A percentile compares a stretch with the other conserved stretches of the same genome.
Evolutionary conservation across 1,284 basidiomycete genomes (phyloP).

Genomic region (Wolfiporia cocos): DNA sequence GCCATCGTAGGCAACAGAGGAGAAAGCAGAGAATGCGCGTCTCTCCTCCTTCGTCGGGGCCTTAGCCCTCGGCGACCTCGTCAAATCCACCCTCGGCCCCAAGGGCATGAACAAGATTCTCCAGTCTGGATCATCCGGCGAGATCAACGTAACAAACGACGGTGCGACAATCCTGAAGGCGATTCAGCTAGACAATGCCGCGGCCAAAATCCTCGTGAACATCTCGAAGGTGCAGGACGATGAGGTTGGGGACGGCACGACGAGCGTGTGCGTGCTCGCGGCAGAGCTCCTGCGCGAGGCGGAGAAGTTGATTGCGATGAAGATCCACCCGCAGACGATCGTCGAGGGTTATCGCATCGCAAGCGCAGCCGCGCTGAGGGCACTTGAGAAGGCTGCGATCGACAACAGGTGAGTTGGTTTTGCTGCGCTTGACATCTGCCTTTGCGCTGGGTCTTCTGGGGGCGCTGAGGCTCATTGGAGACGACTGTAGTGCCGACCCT

Average conservation of each 20-base stretch:
- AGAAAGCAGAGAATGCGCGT: slow-evolving; percentile 98
- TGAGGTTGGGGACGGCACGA: slow-evolving; percentile 98
- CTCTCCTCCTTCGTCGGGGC: slow-evolving; percentile 98
- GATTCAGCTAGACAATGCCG: slow-evolving; percentile 97
- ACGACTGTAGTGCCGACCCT: slow-evolving; percentile 54
- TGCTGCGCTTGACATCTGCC: neutral
- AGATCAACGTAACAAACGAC: slow-evolving; percentile 97
- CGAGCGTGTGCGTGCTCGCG: slow-evolving; percentile 89
- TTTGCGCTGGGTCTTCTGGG: neutral
- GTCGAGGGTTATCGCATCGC: slow-evolving; percentile 98
- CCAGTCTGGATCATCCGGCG: slow-evolving; percentile 87
- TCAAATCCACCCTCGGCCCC: slow-evolving; percentile 96
- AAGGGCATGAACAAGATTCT: slow-evolving; percentile 98
- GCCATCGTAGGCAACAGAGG: slow-evolving; percentile 85
- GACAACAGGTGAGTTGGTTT: slow-evolving; percentile 71
- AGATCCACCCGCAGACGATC: slow-evolving; percentile 99
- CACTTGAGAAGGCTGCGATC: slow-evolving; percentile 76
- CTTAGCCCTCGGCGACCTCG: slow-evolving; percentile 93
- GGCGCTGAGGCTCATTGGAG: slow-evolving; percentile 8
- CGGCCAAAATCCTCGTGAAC: slow-evolving; percentile 98
- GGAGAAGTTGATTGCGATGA: slow-evolving; percentile 89
- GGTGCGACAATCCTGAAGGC: slow-evolving; percentile 98
- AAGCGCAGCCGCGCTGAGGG: slow-evolving; percentile 78
- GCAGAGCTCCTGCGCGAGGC: slow-evolving; percentile 93
- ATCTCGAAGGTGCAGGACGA: slow-evolving; percentile 99